Base-by-base conservation (phyloP, 208 protist genomes). In the Crithidia expoeki region DNA sequence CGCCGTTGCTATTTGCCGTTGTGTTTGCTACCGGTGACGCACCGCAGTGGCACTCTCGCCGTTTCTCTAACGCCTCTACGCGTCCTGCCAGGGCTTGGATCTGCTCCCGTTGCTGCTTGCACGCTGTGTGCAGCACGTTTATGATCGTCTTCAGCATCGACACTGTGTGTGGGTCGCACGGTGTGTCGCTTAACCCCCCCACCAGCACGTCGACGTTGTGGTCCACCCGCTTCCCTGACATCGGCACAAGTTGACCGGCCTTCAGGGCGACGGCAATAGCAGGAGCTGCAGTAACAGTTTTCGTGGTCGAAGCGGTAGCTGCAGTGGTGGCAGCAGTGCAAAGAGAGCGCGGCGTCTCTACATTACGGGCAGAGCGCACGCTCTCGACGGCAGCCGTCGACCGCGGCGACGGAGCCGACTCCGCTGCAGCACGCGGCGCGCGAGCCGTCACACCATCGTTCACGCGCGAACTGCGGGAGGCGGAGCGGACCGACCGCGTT, bases 1-100 rank as follows among this genome's bases (percentile, higher is more conserved):
- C 16, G 16, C 16, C n/a, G 42, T 47, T 47, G 28, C 36, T 49
- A 33, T 5, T 51, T 14, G 44, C 33, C n/a, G 65, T n/a, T 14
- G 33, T 36, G 40, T 40, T 27, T 12, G 23, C 51, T 10, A 57
- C 49, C 30, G 25, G 42, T 0, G 51, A 52, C 5, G 25, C 46
- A 28, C 55, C 62, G 61, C 82, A 85, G 63, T 55, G 44, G 62
- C 85, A 88, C 68, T 87, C 81, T 2, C 60, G 53, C 25, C 80
- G 79, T 19, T 38, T 52, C 83, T 95, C 90, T 23, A 95, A 59
- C 30, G 72, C 78, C 46, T 74, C 74, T 17, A 95, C 70, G 38
- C 90, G 90, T 4, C 53, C 44, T n/a, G 74, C 67, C 44, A 91
- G 53, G 1, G 23, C 49, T 51, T 66, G 61, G 19, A 85, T 75